Percentiles rank a stretch among this genome's conserved stretches.
Evolutionary conservation across 2,329 filamentous ascomycete species (phyloP).

Genomic region (Diplodia sapinea): DNA sequence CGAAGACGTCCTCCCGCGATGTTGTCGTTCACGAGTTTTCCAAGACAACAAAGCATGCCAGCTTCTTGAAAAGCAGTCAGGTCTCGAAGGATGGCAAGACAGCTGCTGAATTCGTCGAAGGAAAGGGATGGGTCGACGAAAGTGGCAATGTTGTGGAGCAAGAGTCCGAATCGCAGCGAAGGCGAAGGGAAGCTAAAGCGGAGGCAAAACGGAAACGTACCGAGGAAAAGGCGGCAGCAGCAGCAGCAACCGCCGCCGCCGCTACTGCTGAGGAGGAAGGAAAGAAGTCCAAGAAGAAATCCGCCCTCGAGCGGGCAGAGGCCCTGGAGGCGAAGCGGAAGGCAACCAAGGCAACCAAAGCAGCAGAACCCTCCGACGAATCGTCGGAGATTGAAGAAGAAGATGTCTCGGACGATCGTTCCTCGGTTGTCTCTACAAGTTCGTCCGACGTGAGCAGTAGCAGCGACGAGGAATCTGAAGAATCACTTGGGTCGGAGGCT

Average conservation of each 20-base stretch:
- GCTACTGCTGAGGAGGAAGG: neutral
- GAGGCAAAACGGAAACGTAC: slow-evolving; percentile 24
- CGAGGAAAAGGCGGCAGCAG: slow-evolving; percentile 7
- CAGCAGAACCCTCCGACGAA: neutral
- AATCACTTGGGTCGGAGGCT: slow-evolving; percentile 35
- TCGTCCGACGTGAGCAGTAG: slow-evolving; percentile 41
- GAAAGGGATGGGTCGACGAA: slow-evolving; percentile 85
- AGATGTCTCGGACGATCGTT: slow-evolving; percentile 35
- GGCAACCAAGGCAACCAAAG: neutral
- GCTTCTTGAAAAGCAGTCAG: slow-evolving; percentile 71
- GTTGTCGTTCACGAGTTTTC: slow-evolving; percentile 87
- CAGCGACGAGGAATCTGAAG: slow-evolving; percentile 25
- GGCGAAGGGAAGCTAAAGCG: slow-evolving; percentile 30
- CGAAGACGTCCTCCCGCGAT: slow-evolving; percentile 55
- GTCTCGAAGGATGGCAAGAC: slow-evolving; percentile 53
- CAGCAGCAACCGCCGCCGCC: neutral
- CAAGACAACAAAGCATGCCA: slow-evolving; percentile 80
- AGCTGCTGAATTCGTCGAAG: slow-evolving; percentile 75
- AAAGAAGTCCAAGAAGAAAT: slow-evolving; percentile 33
- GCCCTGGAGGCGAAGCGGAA: slow-evolving; percentile 20
- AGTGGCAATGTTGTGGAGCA: slow-evolving; percentile 76
- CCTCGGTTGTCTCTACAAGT: slow-evolving; percentile 46
- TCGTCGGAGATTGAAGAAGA: slow-evolving; percentile 22
- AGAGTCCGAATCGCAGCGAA: slow-evolving; percentile 41
- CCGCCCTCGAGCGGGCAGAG: slow-evolving; percentile 21